Evolutionary conservation across 2,329 filamentous ascomycete genomes (phyloP).

Genomic region (Pseudogymnoascus sp.): DNA sequence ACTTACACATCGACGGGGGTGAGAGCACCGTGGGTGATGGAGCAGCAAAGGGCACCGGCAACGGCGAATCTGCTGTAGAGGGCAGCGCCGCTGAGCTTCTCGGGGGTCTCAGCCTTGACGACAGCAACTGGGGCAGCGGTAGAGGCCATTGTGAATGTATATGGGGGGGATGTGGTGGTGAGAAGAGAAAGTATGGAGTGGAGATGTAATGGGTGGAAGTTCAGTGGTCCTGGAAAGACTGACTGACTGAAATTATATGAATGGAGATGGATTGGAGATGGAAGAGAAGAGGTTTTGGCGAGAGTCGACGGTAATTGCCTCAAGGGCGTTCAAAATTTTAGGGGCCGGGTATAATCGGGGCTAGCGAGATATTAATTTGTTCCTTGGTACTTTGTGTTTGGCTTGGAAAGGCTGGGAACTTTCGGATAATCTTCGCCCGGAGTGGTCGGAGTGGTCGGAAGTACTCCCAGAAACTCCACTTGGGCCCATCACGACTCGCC

Average conservation of each 20-base stretch:
- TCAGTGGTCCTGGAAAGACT: constrained; percentile 6
- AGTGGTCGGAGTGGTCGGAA: background rate
- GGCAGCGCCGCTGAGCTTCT: constrained; percentile 52
- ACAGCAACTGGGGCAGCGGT: background rate
- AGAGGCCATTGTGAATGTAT: constrained; percentile 1
- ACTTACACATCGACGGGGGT: constrained; percentile 99
- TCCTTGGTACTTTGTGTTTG: background rate
- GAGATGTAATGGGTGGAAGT: background rate
- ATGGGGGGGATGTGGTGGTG: background rate
- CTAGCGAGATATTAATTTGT: background rate
- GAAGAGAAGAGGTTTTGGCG: constrained; percentile 9
- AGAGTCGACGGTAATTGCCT: constrained; percentile 9
- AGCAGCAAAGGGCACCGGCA: constrained; percentile 95
- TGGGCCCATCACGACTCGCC: constrained; percentile 1
- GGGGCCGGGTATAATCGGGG: constrained; percentile 6
- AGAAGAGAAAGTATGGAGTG: background rate
- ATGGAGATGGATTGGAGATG: background rate
- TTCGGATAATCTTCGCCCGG: background rate
- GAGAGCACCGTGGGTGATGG: constrained; percentile 90
- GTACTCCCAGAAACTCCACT: background rate
- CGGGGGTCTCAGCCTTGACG: constrained; percentile 24
- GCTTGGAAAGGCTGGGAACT: background rate
- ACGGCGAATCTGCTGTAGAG: constrained; percentile 97
- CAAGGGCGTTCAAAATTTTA: constrained; percentile 6
- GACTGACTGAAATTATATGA: background rate